A percentile compares a stretch with the other conserved stretches of the same genome.
Evolutionary conservation across 805 yeast genomes (phyloP).

Genomic region (Yarrowia phangngaensis): DNA sequence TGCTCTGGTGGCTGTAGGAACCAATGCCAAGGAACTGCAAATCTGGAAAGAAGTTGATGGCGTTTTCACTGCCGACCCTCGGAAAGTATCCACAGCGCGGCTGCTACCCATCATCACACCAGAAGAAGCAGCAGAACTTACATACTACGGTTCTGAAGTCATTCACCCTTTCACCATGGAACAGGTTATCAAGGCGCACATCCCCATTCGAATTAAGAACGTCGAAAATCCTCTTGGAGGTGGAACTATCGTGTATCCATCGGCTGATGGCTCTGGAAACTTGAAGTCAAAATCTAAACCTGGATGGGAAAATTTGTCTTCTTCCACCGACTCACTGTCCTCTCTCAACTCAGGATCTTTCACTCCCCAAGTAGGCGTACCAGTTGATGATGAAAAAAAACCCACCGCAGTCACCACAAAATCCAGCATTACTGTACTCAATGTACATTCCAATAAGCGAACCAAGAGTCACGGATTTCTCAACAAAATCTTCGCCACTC

Average conservation of each 20-base stretch:
- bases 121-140: conserved; percentile 96
- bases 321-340: conserved; percentile 20
- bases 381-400: conserved; percentile 32
- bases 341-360: conserved; percentile 16
- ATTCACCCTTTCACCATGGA: conserved; percentile 99
- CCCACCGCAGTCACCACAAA: conserved; percentile 97
- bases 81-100: conserved; percentile 88
- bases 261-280: conserved; percentile 25
- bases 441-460: conserved; percentile 90
- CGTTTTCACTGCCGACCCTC: conserved; percentile 96
- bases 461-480: conserved; percentile 91
- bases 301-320: conserved; percentile 1
- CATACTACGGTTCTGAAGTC: conserved; percentile 96
- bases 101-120: conserved; percentile 86
- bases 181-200: conserved; percentile 92
- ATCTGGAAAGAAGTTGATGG: conserved; percentile 99
- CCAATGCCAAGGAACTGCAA: conserved; percentile 88
- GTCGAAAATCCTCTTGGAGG: conserved; percentile 90
- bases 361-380: conserved; percentile 22
- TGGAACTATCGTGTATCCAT: conserved; percentile 94
- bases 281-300: neutral
- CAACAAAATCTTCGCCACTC: conserved; percentile 80
- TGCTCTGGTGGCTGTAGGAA: conserved; percentile 90
- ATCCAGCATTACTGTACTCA: conserved; percentile 83
- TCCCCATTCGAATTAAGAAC: conserved; percentile 94